Conservation (phyloP, 2,329 filamentous ascomycete genomes). For the Tolypocladium inflatum region DNA sequence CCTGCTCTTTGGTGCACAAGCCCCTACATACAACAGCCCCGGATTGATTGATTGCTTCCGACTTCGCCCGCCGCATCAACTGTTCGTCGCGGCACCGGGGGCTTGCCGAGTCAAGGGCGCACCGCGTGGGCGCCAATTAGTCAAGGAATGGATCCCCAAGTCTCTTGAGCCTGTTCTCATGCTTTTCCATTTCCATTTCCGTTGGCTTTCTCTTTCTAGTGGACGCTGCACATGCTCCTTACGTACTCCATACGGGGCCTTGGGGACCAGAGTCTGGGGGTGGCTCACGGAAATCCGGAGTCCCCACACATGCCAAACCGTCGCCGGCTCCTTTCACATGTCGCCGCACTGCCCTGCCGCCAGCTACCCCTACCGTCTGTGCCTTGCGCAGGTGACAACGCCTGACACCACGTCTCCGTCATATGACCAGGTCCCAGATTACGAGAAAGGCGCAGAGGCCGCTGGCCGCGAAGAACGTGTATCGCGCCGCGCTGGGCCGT, state of each 20-base stretch:
- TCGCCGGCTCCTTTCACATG: slow-evolving; percentile 1
- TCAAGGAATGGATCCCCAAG: background rate
- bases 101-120: background rate
- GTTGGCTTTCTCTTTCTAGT: background rate
- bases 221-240: background rate
- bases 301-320: slow-evolving; percentile 4
- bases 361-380: too few relatives aligned
- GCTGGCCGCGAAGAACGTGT: slow-evolving; percentile 72
- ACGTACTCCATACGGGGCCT: background rate
- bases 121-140: background rate
- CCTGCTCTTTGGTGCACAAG: too few relatives aligned
- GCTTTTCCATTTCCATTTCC: background rate
- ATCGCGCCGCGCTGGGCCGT: slow-evolving; percentile 61
- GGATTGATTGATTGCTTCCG: background rate
- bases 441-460: slow-evolving; percentile 66
- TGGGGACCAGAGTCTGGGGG: background rate
- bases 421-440: slow-evolving; percentile 65
- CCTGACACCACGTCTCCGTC: background rate
- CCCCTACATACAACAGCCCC: background rate
- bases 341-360: background rate
- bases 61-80: background rate
- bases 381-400: too few relatives aligned
- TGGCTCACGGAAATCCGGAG: slow-evolving; percentile 1
- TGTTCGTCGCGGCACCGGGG: background rate
- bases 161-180: background rate